Conservation (phyloP, 2,329 filamentous ascomycete species). For the Calonectria pauciramosa region DNA sequence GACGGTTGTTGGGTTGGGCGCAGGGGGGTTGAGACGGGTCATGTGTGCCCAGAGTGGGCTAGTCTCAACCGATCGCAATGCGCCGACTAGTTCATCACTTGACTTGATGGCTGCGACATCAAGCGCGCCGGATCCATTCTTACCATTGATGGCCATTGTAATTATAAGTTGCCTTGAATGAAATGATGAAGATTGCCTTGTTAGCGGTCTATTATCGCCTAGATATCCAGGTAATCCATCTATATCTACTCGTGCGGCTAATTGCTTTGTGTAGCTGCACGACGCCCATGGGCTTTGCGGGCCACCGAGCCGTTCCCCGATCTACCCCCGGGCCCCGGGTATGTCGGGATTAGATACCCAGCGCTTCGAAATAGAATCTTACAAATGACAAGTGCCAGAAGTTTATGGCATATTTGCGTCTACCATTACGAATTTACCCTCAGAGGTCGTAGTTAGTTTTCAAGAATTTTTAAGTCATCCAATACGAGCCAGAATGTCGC, state of each 20-base stretch:
- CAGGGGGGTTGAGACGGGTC: constrained; percentile 59
- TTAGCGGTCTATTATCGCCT: neutral
- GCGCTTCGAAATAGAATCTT: neutral
- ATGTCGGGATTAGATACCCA: neutral
- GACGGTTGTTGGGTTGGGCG: constrained; percentile 57
- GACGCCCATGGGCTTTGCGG: neutral
- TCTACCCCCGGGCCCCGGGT: neutral
- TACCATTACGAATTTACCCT: neutral
- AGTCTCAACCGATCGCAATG: constrained; percentile 22
- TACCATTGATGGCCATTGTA: neutral
- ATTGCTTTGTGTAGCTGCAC: neutral
- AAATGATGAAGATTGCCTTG: neutral
- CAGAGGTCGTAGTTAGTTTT: neutral
- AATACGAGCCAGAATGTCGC: neutral
- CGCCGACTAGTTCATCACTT: constrained; percentile 15
- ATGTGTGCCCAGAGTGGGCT: constrained; percentile 64
- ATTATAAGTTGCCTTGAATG: neutral
- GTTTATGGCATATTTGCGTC: neutral
- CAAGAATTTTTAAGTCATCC: neutral
- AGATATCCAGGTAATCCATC: neutral
- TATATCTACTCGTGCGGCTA: neutral
- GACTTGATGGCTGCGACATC: constrained; percentile 2
- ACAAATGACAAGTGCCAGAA: neutral
- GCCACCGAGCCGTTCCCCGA: neutral
- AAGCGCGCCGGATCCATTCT: neutral